Evolutionary conservation across 371 early-diverging fungal genomes (phyloP).

Genomic region (Coelomomyces lativittatus): DNA sequence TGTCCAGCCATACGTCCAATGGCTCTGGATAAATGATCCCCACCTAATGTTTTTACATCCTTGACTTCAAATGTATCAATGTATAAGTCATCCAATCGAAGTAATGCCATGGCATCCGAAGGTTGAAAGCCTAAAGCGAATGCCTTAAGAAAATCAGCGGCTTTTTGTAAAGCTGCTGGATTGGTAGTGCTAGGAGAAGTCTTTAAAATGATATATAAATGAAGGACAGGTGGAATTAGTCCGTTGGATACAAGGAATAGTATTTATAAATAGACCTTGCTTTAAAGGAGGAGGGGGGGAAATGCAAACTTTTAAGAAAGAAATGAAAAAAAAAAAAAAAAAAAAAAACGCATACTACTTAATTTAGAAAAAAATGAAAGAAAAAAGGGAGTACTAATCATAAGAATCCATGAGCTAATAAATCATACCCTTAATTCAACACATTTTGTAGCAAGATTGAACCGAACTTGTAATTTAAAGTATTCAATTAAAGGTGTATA

Average conservation of each 20-base stretch:
- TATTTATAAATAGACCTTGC: neutral
- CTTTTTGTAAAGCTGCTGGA: constrained; percentile 74
- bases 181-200: constrained; percentile 67
- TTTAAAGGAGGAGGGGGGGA: neutral
- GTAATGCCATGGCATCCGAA: constrained; percentile 78
- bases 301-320: neutral
- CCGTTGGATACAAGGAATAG: too few relatives aligned
- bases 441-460: constrained; percentile 70
- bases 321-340: neutral
- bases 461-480: constrained; percentile 86
- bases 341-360: neutral
- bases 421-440: constrained; percentile 71
- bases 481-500: constrained; percentile 97
- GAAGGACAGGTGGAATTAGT: neutral
- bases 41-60: constrained; percentile 90
- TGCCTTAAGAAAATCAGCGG: constrained; percentile 82
- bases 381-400: too few relatives aligned
- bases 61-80: constrained; percentile 94
- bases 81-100: constrained; percentile 86
- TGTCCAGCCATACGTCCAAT: constrained; percentile 98
- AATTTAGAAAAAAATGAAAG: neutral
- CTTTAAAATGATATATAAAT: constrained; percentile 4
- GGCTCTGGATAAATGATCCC: constrained; percentile 92
- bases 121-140: constrained; percentile 82
- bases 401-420: too few relatives aligned